Conservation (phyloP, 192 early-diverging fungal genomes). For the Coemansia sp. region DNA sequence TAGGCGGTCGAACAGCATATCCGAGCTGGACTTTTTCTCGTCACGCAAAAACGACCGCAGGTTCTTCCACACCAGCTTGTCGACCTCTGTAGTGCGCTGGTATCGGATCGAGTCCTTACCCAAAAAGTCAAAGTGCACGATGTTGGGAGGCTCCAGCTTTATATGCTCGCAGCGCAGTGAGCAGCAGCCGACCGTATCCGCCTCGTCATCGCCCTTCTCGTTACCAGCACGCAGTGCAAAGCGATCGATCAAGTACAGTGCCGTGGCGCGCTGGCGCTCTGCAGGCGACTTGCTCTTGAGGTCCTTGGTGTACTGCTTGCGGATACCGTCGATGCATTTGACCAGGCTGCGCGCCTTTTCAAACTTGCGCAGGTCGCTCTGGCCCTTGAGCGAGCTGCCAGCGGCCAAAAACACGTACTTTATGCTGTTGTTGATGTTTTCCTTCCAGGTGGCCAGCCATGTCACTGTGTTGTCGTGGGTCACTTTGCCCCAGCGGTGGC, state of each 20-base stretch:
- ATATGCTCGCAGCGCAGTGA: conserved; percentile 93
- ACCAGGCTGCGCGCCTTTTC: conserved; percentile 91
- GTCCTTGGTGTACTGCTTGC: conserved; percentile 72
- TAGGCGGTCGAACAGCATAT: conserved; percentile 90
- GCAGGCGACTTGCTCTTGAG: conserved; percentile 79
- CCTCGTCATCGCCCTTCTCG: conserved; percentile 96
- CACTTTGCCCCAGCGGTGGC: conserved; percentile 86
- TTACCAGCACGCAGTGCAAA: conserved; percentile 95
- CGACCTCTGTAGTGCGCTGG: conserved; percentile 78
- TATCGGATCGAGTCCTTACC: conserved; percentile 98
- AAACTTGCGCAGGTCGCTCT: conserved; percentile 94
- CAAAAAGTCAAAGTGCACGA: conserved; percentile 89
- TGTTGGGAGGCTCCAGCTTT: conserved; percentile 77
- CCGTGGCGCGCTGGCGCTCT: conserved; percentile 86
- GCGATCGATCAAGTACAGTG: conserved; percentile 93
- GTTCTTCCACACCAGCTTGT: conserved; percentile 92
- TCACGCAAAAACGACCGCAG: conserved; percentile 79
- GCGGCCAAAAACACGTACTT: conserved; percentile 98
- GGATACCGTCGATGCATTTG: conserved; percentile 62
- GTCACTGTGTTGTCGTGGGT: conserved; percentile 89
- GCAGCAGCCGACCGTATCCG: conserved; percentile 98
- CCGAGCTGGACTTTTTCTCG: conserved; percentile 66
- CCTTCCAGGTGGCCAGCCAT: conserved; percentile 98
- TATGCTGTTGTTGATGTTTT: conserved; percentile 89
- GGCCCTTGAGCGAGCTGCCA: conserved; percentile 88